A percentile compares a stretch with the other conserved stretches of the same genome.
phyloP scores from a whole-genome alignment of 1,284 basidiomycete genomes.

The Cryptococcus maquisensis region DNA sequence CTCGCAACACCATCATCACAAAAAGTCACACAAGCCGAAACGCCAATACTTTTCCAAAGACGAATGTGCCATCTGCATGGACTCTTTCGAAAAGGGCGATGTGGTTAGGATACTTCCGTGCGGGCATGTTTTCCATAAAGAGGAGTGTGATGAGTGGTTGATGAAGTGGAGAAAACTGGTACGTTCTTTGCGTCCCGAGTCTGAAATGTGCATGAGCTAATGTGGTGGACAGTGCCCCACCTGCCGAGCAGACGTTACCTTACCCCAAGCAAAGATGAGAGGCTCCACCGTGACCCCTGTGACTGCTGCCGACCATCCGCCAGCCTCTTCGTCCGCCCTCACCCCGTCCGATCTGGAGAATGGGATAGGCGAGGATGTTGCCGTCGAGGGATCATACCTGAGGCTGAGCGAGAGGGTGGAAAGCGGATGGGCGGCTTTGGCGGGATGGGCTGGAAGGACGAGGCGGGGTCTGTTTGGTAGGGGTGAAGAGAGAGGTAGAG shows the following conservation, averaged over 20 bases:
- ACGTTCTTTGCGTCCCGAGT: slow-evolving; percentile 37
- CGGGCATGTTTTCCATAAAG: slow-evolving; percentile 66
- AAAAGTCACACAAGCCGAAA: slow-evolving; percentile 2
- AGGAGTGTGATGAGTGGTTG: slow-evolving; percentile 84
- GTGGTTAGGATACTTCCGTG: slow-evolving; percentile 83
- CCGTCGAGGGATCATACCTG: background rate
- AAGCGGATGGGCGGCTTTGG: too few relatives aligned
- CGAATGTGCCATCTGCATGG: slow-evolving; percentile 88
- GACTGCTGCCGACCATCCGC: background rate
- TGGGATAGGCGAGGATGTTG: background rate
- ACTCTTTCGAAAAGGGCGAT: slow-evolving; percentile 76
- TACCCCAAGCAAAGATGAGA: slow-evolving; percentile 48
- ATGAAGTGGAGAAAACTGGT: slow-evolving; percentile 84
- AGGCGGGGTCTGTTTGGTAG: too few relatives aligned
- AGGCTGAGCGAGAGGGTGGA: too few relatives aligned
- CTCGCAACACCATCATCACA: background rate
- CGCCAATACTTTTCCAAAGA: slow-evolving; percentile 47
- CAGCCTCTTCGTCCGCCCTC: background rate
- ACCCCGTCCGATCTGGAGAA: background rate
- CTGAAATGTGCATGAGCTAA: slow-evolving; percentile 8
- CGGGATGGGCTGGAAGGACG: too few relatives aligned
- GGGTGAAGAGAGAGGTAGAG: too few relatives aligned
- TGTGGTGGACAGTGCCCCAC: slow-evolving; percentile 67
- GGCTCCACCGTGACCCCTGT: slow-evolving; percentile 31
- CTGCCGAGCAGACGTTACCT: slow-evolving; percentile 81